These are phyloP conservation scores for Suhomyces yuchorum DNA, from an alignment of 1,139 yeast species.

Conservation along the genomic window DNA sequence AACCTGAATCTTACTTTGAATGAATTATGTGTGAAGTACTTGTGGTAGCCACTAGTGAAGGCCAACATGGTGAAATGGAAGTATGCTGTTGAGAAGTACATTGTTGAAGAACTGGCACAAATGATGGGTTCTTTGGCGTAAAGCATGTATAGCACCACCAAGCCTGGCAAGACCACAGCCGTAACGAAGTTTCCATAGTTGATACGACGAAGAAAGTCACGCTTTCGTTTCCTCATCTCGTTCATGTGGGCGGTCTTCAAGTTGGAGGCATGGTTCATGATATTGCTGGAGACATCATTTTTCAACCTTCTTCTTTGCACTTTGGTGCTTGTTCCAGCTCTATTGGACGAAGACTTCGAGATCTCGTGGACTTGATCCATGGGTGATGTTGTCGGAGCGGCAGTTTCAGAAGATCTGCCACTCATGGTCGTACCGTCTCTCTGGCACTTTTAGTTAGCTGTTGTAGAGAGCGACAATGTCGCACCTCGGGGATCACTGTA, in stretches of 20 bases:
- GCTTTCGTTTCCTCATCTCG: conserved; percentile 25
- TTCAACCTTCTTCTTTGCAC: conserved; percentile 26
- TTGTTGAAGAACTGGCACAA: conserved; percentile 29
- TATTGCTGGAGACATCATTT: conserved; percentile 12
- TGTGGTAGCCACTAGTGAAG: conserved; percentile 61
- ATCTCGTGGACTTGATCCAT: background rate
- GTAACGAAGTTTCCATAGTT: conserved; percentile 24
- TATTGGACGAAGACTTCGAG: background rate
- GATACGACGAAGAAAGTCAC: conserved; percentile 27
- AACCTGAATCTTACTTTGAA: conserved; percentile 39
- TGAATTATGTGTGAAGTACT: conserved; percentile 65
- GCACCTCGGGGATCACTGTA: background rate
- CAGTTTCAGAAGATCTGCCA: conserved; percentile 2
- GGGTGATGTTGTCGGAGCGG: conserved; percentile 7
- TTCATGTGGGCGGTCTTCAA: conserved; percentile 24
- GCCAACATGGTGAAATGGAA: conserved; percentile 45
- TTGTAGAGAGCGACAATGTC: conserved; percentile 5
- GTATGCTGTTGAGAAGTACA: conserved; percentile 37
- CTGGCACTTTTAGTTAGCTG: background rate
- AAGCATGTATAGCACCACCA: conserved; percentile 21
- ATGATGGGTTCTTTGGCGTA: conserved; percentile 19
- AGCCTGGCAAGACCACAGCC: conserved; percentile 26
- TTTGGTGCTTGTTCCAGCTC: conserved; percentile 14
- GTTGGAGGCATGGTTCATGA: conserved; percentile 27
- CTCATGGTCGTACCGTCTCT: background rate